Conservation (phyloP, 2,329 filamentous ascomycete species). For the Emmonsiellopsis sp. region DNA sequence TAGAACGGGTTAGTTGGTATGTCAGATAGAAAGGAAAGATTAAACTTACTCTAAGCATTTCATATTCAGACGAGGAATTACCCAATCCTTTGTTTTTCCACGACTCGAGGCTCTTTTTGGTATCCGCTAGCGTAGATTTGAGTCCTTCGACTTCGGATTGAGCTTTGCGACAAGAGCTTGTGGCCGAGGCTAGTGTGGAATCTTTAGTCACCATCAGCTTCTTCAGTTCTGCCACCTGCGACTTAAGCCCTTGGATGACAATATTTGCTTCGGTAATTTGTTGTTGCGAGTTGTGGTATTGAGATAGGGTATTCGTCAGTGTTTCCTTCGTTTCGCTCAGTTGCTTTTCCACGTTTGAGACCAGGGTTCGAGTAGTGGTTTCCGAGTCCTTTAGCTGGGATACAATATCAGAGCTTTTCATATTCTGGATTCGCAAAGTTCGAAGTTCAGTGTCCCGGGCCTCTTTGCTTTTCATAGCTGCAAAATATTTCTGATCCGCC, state of each 20-base stretch:
- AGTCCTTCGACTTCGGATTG: conserved; percentile 70
- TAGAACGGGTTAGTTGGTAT: conserved; percentile 26
- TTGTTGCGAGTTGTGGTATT: conserved; percentile 68
- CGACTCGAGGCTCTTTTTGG: conserved; percentile 72
- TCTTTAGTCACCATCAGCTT: conserved; percentile 70
- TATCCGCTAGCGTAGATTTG: conserved; percentile 65
- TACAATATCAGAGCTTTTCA: conserved; percentile 88
- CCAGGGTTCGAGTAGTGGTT: conserved; percentile 61
- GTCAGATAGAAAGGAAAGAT: not conserved
- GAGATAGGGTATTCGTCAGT: conserved; percentile 58
- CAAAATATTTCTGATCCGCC: conserved; percentile 96
- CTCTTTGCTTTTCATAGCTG: conserved; percentile 88
- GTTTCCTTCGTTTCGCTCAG: conserved; percentile 72
- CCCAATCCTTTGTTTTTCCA: conserved; percentile 77
- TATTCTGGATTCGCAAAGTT: conserved; percentile 69
- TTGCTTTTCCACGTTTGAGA: conserved; percentile 86
- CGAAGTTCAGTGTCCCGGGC: conserved; percentile 72
- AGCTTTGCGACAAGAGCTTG: conserved; percentile 50
- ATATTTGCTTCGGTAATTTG: conserved; percentile 61
- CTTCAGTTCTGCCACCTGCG: conserved; percentile 69
- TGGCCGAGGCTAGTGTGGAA: conserved; percentile 54
- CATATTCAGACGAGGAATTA: conserved; percentile 73
- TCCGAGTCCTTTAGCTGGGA: conserved; percentile 88
- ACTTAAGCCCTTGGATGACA: conserved; percentile 61
- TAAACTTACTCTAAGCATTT: conserved; percentile 70